phyloP scores from a whole-genome alignment of 495 filamentous ascomycete species.

The Aspergillus cavernicola region DNA sequence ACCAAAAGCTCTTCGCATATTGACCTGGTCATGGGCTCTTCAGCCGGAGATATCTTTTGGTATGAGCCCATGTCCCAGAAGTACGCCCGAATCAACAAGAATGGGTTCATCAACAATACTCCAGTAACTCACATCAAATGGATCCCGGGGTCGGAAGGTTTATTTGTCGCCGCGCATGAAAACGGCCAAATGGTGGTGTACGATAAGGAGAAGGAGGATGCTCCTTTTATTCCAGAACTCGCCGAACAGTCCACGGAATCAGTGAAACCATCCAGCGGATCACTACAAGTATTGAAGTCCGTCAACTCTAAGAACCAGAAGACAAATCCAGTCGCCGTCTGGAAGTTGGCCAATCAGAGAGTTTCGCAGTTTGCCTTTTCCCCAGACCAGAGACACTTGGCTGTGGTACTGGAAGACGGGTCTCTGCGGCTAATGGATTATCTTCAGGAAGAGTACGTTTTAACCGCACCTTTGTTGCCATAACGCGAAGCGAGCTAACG shows the following conservation, averaged over 20 bases:
- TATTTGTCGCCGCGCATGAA: constrained; percentile 90
- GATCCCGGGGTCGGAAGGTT: constrained; percentile 89
- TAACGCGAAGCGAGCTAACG: constrained; percentile 14
- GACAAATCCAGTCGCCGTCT: constrained; percentile 82
- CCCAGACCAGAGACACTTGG: constrained; percentile 80
- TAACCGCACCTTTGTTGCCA: neutral
- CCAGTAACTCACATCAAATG: constrained; percentile 85
- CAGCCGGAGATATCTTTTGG: constrained; percentile 95
- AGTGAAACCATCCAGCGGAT: constrained; percentile 39
- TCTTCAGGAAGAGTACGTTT: constrained; percentile 76
- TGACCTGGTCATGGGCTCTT: constrained; percentile 93
- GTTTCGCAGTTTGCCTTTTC: constrained; percentile 90
- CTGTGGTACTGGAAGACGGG: constrained; percentile 89
- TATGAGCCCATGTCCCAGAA: constrained; percentile 97
- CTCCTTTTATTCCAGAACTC: constrained; percentile 61
- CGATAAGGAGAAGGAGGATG: constrained; percentile 98
- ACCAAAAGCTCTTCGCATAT: constrained; percentile 78
- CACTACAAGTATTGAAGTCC: constrained; percentile 71
- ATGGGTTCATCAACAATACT: constrained; percentile 81
- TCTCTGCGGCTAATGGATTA: constrained; percentile 87
- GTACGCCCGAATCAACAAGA: constrained; percentile 95
- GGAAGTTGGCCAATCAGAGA: constrained; percentile 84
- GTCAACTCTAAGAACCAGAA: constrained; percentile 92
- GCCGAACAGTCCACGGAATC: constrained; percentile 39
- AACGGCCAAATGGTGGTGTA: constrained; percentile 94